Percentiles rank a stretch among this genome's conserved stretches.
These are phyloP conservation scores for Sanghuangporus baumii DNA, from an alignment of 1,284 basidiomycete species.

Conservation along the genomic window DNA sequence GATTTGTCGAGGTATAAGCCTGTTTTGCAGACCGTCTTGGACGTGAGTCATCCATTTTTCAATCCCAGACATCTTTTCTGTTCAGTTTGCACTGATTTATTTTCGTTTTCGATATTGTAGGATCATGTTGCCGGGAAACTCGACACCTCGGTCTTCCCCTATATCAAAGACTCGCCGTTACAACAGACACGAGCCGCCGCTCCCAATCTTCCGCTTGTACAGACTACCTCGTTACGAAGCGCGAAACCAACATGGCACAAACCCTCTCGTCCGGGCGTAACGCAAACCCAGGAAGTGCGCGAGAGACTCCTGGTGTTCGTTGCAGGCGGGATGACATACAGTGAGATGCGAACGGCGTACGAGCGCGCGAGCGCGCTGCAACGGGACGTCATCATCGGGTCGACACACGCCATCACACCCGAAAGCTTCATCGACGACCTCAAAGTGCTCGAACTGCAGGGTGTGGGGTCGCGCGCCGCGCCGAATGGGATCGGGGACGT, in stretches of 20 bases:
- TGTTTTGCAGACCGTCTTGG: conserved; percentile 76
- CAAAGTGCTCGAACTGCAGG: conserved; percentile 76
- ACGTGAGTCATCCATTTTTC: conserved; percentile 39
- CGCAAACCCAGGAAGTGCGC: conserved; percentile 41
- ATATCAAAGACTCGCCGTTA: conserved; percentile 81
- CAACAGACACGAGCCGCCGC: conserved; percentile 37
- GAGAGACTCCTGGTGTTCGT: conserved; percentile 90
- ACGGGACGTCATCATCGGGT: conserved; percentile 94
- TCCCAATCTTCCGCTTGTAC: conserved; percentile 36
- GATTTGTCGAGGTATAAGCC: conserved; percentile 95
- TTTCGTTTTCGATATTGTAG: conserved; percentile 32
- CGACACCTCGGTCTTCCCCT: conserved; percentile 82
- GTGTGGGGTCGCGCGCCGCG: conserved; percentile 62
- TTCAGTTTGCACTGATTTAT: conserved; percentile 22
- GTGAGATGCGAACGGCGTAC: conserved; percentile 89
- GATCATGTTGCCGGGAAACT: conserved; percentile 80
- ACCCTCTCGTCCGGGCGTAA: conserved; percentile 45
- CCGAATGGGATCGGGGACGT: conserved; percentile 72
- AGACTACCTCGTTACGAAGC: conserved; percentile 74
- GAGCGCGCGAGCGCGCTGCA: conserved; percentile 67
- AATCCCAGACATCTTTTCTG: not conserved
- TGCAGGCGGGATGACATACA: conserved; percentile 95
- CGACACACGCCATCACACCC: conserved; percentile 85
- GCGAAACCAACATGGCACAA: conserved; percentile 84
- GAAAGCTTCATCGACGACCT: conserved; percentile 82